Evolutionary conservation across 495 filamentous ascomycete species (phyloP), one percentile per base, ranked within the genome.

Genomic region (Glonium stellatum): DNA sequence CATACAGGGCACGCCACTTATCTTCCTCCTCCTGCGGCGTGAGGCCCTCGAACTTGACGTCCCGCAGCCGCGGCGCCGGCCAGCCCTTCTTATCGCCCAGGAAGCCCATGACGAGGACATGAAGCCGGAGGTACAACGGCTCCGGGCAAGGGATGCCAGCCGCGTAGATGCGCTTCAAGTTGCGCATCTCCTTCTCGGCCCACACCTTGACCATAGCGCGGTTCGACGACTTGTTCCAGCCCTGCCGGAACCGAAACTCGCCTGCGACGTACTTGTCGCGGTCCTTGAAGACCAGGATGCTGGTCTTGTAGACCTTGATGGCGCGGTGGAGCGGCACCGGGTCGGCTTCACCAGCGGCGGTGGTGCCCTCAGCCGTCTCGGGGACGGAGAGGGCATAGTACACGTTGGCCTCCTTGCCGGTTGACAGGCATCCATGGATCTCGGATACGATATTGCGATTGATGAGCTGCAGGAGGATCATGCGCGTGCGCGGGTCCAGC

Each of bases 121-220:
- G 89, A 2, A 89, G 79, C 59, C 90, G 88, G 23, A 97, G 85
- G 65, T 87, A 83, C 35, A 97, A 76, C 0, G 93, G 92, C 68
- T 97, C 89, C 0, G 93, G 93, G 62, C 87, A 93, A 15, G 90
- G 87, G 48, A 98, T 93, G 0, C 89, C 90, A 19, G 93, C 87
- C 4, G 80, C 72, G 67, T 90, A 76, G 21, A 98, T 83, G 52
- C 95, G 81, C 60, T 88, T 87, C 59, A 98, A 68, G 74, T 98
- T 97, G 50, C 93, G 82, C 79, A 95, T 93, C 72, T 98, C 93
- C 75, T 98, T 98, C 75, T 97, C 92, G 4, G 95, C 93, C 93
- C 93, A 98, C 46, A 96, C 74, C 72, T 96, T 93, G 53, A 98
- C 92, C 92, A 96, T 97, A 50, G 90, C 88, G 4, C 91, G 82